Evolutionary conservation across 2,329 filamentous ascomycete genomes (phyloP).

Genomic region (Neoarthrinium moseri): DNA sequence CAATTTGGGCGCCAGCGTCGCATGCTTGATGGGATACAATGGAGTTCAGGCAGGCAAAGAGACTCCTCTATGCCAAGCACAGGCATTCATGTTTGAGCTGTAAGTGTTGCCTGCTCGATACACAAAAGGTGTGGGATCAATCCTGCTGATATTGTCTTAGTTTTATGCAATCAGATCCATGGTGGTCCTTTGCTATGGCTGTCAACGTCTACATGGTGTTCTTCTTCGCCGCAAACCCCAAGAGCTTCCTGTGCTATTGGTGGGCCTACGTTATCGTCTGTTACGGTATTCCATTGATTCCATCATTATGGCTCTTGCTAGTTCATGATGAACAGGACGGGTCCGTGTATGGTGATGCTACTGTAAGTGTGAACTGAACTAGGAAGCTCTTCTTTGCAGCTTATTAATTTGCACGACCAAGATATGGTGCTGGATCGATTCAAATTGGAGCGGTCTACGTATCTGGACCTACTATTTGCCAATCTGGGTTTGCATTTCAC

Average conservation of each 20-base stretch:
- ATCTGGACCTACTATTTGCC: constrained; percentile 63
- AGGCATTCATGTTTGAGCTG: constrained; percentile 65
- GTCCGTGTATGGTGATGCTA: constrained; percentile 55
- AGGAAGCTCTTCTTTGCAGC: not conserved
- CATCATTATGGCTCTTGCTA: constrained; percentile 65
- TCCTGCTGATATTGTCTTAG: constrained; percentile 34
- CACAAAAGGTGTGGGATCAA: not conserved
- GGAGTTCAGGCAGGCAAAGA: constrained; percentile 55
- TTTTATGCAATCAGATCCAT: constrained; percentile 75
- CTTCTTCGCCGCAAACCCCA: constrained; percentile 58
- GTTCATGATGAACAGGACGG: constrained; percentile 38
- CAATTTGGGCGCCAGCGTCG: constrained; percentile 59
- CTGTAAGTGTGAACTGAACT: constrained; percentile 36
- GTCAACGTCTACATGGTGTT: constrained; percentile 75
- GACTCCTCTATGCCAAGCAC: constrained; percentile 59
- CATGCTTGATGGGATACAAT: constrained; percentile 69
- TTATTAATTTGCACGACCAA: constrained; percentile 21
- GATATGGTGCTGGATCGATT: constrained; percentile 64
- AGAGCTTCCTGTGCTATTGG: constrained; percentile 69
- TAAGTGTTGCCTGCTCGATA: constrained; percentile 45
- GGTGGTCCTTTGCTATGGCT: constrained; percentile 82
- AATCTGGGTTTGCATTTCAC: constrained; percentile 58
- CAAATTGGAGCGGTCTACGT: constrained; percentile 52
- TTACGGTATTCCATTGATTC: constrained; percentile 70
- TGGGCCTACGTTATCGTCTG: constrained; percentile 70